Conservation (phyloP, 148 eudicot genomes). For the Oxyria digyna region DNA sequence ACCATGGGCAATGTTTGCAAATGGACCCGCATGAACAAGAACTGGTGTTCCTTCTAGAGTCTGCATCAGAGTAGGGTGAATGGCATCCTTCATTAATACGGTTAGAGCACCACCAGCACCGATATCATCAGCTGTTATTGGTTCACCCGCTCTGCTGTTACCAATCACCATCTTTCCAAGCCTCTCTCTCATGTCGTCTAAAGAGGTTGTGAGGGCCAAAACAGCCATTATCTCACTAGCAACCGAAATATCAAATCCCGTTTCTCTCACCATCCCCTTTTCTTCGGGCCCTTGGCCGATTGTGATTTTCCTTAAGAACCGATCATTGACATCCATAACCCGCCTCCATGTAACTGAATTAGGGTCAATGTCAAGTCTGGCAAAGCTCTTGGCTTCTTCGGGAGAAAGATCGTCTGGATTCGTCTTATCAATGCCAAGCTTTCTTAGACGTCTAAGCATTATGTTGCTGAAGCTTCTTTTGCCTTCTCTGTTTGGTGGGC, state of each 20-base stretch:
- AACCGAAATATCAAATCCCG: slow-evolving; percentile 93
- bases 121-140: slow-evolving; percentile 92
- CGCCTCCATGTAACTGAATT: slow-evolving; percentile 91
- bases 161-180: slow-evolving; percentile 97
- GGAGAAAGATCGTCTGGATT: slow-evolving; percentile 81
- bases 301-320: slow-evolving; percentile 84
- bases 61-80: slow-evolving; percentile 97
- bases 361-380: slow-evolving; percentile 93
- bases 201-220: slow-evolving; percentile 84
- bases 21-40: slow-evolving; percentile 97
- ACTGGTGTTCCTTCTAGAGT: slow-evolving; percentile 99
- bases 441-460: slow-evolving; percentile 79
- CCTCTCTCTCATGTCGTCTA: slow-evolving; percentile 92
- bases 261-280: slow-evolving; percentile 96
- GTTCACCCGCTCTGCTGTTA: slow-evolving; percentile 86
- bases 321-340: slow-evolving; percentile 96
- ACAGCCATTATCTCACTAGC: slow-evolving; percentile 99
- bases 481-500: slow-evolving; percentile 87
- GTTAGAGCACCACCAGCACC: slow-evolving; percentile 95
- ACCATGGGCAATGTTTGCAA: slow-evolving; percentile 98
- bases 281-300: slow-evolving; percentile 97
- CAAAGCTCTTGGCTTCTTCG: slow-evolving; percentile 69
- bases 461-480: slow-evolving; percentile 60
- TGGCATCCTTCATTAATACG: slow-evolving; percentile 95
- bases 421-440: slow-evolving; percentile 78